A percentile compares a stretch with the other conserved stretches of the same genome.
These are phyloP conservation scores for baker's yeast (Saccharomyces cerevisiae) DNA, from an alignment of 805 yeast species.

Conservation along the genomic window DNA sequence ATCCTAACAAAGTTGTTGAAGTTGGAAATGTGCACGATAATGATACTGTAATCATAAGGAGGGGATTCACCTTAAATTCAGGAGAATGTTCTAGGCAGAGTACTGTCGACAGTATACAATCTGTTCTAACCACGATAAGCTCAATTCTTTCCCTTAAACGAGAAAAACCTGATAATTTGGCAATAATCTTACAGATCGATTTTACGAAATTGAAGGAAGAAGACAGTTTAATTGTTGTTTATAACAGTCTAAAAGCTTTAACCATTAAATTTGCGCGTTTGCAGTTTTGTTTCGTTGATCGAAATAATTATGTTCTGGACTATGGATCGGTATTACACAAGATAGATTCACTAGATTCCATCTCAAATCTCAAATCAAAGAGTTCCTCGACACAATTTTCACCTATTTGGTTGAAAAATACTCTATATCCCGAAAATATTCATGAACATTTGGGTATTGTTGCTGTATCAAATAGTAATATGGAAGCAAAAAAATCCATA, in stretches of 20 bases:
- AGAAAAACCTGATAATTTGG: constrained; percentile 20
- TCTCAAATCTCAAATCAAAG: background rate
- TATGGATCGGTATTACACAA: constrained; percentile 2
- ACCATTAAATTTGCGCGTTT: constrained; percentile 10
- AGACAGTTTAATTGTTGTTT: constrained; percentile 6
- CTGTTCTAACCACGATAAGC: constrained; percentile 22
- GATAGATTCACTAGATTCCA: background rate
- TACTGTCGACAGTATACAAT: constrained; percentile 7
- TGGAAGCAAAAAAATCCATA: constrained; percentile 20
- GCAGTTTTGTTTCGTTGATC: constrained; percentile 19
- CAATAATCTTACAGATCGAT: constrained; percentile 26
- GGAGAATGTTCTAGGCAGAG: background rate
- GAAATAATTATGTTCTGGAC: constrained; percentile 10
- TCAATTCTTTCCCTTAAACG: constrained; percentile 25
- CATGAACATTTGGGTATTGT: constrained; percentile 14
- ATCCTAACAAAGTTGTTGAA: constrained; percentile 14
- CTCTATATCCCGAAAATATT: constrained; percentile 5
- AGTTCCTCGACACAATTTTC: constrained; percentile 7
- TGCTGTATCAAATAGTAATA: constrained; percentile 20
- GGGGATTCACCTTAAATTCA: constrained; percentile 11
- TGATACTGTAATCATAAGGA: constrained; percentile 19
- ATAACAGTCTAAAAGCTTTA: constrained; percentile 23
- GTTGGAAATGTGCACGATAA: constrained; percentile 10
- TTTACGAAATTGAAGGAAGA: constrained; percentile 9
- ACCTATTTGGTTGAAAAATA: constrained; percentile 12